Conservation (phyloP, 1,284 basidiomycete species). For the Cerioporus squamosus region DNA sequence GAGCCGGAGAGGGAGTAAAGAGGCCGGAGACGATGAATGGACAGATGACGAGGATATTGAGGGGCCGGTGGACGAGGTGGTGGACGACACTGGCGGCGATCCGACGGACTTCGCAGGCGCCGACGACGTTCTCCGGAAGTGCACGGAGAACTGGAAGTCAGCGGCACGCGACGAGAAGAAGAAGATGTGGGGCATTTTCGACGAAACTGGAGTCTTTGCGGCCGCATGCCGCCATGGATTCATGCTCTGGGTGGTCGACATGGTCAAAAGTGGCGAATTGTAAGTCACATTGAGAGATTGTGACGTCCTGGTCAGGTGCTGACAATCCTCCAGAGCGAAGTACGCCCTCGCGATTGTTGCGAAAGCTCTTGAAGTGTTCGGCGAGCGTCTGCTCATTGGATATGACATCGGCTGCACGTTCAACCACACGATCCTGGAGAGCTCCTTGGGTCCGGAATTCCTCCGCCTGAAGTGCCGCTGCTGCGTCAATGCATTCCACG, state of each 20-base stretch:
- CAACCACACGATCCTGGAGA: conserved; percentile 29
- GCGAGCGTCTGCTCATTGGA: background rate
- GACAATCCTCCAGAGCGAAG: conserved; percentile 34
- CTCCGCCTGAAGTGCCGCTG: conserved; percentile 12
- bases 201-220: conserved; percentile 38
- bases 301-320: too few species aligned
- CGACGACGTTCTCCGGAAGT: conserved; percentile 8
- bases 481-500: conserved; percentile 37
- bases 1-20: background rate
- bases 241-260: conserved; percentile 29
- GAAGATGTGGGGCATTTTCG: conserved; percentile 36
- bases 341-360: conserved; percentile 36
- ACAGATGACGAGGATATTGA: background rate
- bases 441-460: conserved; percentile 30
- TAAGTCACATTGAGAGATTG: conserved; percentile 25
- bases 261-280: conserved; percentile 39
- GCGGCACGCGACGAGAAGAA: conserved; percentile 37
- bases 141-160: conserved; percentile 39
- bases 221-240: conserved; percentile 35
- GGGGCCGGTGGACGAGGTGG: background rate
- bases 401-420: conserved; percentile 43
- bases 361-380: conserved; percentile 28
- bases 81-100: conserved; percentile 13
- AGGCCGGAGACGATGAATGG: background rate
- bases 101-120: conserved; percentile 19